phyloP scores from a whole-genome alignment of 2,329 filamentous ascomycete species.

The Fusarium duplospermum region DNA sequence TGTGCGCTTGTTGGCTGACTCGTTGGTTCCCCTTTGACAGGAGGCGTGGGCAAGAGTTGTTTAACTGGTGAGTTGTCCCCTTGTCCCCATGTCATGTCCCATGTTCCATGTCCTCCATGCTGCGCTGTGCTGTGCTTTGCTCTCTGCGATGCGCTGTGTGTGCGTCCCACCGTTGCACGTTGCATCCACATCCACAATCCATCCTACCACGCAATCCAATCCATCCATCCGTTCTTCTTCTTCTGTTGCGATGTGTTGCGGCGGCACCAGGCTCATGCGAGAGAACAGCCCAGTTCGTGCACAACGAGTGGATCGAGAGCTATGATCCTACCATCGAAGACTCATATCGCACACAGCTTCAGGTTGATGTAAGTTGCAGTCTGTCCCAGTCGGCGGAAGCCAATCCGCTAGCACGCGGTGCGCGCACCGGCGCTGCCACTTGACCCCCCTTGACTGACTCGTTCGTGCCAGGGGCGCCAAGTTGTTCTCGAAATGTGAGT shows the following conservation, averaged over 20 bases:
- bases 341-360: slow-evolving; percentile 78
- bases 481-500: slow-evolving; percentile 89
- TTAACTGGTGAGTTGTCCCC: slow-evolving; percentile 75
- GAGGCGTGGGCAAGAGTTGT: slow-evolving; percentile 93
- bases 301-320: slow-evolving; percentile 93
- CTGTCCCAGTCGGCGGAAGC: not conserved
- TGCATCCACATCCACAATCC: slow-evolving; percentile 14
- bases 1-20: slow-evolving; percentile 47
- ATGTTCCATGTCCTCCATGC: slow-evolving; percentile 23
- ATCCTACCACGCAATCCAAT: slow-evolving; percentile 14
- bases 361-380: slow-evolving; percentile 81
- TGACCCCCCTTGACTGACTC: slow-evolving; percentile 46
- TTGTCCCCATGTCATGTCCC: not conserved
- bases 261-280: slow-evolving; percentile 32
- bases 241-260: not conserved
- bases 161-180: slow-evolving; percentile 19
- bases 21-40: slow-evolving; percentile 55
- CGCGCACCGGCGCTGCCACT: slow-evolving; percentile 12
- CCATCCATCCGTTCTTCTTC: slow-evolving; percentile 17
- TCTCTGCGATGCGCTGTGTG: not conserved
- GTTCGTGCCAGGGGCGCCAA: slow-evolving; percentile 76
- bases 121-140: not conserved
- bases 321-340: slow-evolving; percentile 85
- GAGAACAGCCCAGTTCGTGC: slow-evolving; percentile 83
- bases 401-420: not conserved